These are phyloP conservation scores for Starmerella cellae DNA, from an alignment of 805 yeast species.

Conservation along the genomic window DNA sequence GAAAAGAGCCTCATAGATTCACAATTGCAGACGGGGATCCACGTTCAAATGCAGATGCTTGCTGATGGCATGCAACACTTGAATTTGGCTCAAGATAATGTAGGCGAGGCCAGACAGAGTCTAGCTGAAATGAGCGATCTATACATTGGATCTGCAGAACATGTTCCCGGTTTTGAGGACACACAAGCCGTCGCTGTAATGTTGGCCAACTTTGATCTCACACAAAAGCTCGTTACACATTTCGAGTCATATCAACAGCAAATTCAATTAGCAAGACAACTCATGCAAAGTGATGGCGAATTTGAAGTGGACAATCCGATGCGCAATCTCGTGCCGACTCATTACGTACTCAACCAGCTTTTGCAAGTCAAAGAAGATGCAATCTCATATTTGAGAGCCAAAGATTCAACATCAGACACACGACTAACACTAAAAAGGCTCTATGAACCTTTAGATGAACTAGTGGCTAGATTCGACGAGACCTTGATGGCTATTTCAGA, in stretches of 20 bases:
- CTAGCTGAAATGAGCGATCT: conserved; percentile 32
- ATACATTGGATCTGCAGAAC: conserved; percentile 42
- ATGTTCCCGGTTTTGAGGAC: conserved; percentile 54
- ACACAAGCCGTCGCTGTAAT: conserved; percentile 54
- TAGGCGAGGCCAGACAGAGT: conserved; percentile 28
- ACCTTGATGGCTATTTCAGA: conserved; percentile 52
- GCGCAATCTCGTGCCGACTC: conserved; percentile 50
- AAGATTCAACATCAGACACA: conserved; percentile 45
- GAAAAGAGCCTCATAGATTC: conserved; percentile 67
- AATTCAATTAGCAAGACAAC: conserved; percentile 36
- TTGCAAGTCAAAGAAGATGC: conserved; percentile 72
- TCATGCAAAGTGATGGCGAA: conserved; percentile 39
- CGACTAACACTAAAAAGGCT: conserved; percentile 51
- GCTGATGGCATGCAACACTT: conserved; percentile 30
- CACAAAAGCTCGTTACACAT: conserved; percentile 49
- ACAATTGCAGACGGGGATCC: conserved; percentile 59
- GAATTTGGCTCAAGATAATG: conserved; percentile 30
- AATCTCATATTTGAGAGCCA: conserved; percentile 6
- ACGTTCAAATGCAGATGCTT: conserved; percentile 46
- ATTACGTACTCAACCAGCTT: conserved; percentile 53
- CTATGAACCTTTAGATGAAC: conserved; percentile 36
- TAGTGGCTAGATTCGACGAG: conserved; percentile 47
- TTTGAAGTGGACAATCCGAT: conserved; percentile 33
- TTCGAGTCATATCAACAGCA: conserved; percentile 44
- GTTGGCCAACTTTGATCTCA: conserved; percentile 59